phyloP scores from a whole-genome alignment of 2,329 filamentous ascomycete genomes.

The Alternaria burnsii region DNA sequence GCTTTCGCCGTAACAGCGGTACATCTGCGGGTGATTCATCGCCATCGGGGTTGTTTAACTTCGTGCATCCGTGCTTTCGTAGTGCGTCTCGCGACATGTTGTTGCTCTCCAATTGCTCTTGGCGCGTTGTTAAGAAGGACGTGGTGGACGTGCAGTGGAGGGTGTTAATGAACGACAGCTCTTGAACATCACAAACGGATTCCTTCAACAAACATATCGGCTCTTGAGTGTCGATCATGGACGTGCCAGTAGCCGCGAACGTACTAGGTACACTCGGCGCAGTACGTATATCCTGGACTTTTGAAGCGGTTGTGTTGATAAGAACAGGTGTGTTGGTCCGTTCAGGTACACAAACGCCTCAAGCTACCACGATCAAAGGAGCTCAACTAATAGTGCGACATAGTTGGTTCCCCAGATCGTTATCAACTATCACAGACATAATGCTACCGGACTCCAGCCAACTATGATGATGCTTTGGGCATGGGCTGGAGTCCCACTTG shows the following conservation, averaged over 20 bases:
- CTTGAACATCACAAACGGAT: background rate
- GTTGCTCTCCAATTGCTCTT: background rate
- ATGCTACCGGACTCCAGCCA: conserved; percentile 70
- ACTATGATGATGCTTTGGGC: conserved; percentile 79
- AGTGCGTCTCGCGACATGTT: background rate
- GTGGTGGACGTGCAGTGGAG: conserved; percentile 2
- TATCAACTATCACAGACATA: conserved; percentile 72
- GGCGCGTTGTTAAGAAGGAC: conserved; percentile 1
- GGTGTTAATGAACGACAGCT: background rate
- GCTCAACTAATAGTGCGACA: conserved; percentile 1
- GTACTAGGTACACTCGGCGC: conserved; percentile 68
- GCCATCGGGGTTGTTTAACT: background rate
- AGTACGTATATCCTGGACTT: conserved; percentile 45
- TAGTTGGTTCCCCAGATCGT: conserved; percentile 74
- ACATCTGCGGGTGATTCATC: background rate
- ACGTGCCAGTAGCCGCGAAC: conserved; percentile 65
- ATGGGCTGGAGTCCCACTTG: conserved; percentile 72
- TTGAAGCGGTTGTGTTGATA: conserved; percentile 12
- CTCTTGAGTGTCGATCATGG: conserved; percentile 53
- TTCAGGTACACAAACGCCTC: conserved; percentile 58
- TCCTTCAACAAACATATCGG: background rate
- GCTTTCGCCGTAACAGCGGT: background rate
- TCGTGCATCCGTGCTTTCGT: background rate
- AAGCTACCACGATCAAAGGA: background rate
- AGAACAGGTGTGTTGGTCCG: conserved; percentile 67